Base-by-base conservation (phyloP, 345 rosid genomes). In the Hevea brasiliensis region DNA sequence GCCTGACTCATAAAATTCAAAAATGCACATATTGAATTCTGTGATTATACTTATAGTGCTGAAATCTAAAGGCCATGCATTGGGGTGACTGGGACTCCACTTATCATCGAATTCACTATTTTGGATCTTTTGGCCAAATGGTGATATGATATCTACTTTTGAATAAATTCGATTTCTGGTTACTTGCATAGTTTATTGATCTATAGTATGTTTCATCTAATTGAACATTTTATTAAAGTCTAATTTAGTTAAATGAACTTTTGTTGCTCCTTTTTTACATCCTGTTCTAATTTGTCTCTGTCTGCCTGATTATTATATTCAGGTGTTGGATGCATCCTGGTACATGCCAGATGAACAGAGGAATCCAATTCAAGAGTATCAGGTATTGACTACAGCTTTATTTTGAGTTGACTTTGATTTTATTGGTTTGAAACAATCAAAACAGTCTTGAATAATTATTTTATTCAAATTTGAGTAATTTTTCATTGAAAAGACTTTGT, bases 271-370 rank as follows among this genome's bases (percentile, higher is more conserved):
- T 21, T 0, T 32, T 29, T 67, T 51, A 59, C 66, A 59, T 65
- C 32, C 55, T 72, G 24, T 12, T 32, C 61, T 27, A n/a, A 15
- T 56, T 40, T 18, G 29, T 57, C 42, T 21, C 35, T 1, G 10
- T 74, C 11, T 61, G 21, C 7, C 42, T 64, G 37, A 32, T 44
- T 72, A 48, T 15, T 8, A 67, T 41, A 32, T 53, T 11, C 81
- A 93, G 99, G 89, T 93, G 65, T 67, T 96, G 84, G 99, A 96
- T 84, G 93, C 98, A 51, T 93, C 99, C 4, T 96, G 98, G 99
- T 93, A 93, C 84, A 91, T 96, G 98, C 99, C 98, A 26, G 92
- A 89, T 75, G 98, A 96, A 84, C 92, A 93, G 76, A 88, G 97
- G 83, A 96, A 93, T 82, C 97, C 99, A 3, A 87, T 91, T 81